Evolutionary conservation across 352 stramenopile genomes (phyloP).

Genomic region (Globisporangium alternatum): DNA sequence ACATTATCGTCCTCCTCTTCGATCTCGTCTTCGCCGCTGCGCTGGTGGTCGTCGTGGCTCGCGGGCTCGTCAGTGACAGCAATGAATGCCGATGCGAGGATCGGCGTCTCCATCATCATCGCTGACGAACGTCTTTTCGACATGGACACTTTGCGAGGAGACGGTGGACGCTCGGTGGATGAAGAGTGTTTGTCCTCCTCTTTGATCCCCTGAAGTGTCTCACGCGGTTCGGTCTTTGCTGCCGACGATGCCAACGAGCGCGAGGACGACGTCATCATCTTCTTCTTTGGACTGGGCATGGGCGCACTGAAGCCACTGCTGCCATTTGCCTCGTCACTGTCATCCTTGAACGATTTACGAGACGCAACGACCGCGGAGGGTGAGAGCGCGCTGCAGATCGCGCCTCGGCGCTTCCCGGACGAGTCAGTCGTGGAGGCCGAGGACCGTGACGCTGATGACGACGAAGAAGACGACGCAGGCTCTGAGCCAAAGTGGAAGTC

Average conservation of each 20-base stretch:
- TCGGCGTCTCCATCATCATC: constrained; percentile 41
- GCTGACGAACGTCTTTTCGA: constrained; percentile 20
- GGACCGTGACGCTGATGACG: not conserved
- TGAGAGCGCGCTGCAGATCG: constrained; percentile 11
- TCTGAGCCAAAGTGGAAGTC: constrained; percentile 41
- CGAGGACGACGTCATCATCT: not conserved
- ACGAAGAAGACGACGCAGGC: not conserved
- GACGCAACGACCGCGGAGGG: not conserved
- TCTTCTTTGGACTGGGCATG: constrained; percentile 18
- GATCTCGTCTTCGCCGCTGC: constrained; percentile 4
- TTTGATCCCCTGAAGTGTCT: constrained; percentile 42
- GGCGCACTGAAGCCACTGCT: constrained; percentile 18
- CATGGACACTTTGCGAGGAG: constrained; percentile 17
- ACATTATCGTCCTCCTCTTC: constrained; percentile 10
- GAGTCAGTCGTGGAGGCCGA: constrained; percentile 2
- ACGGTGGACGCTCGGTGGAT: constrained; percentile 10
- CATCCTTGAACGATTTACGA: constrained; percentile 26
- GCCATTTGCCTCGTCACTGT: not conserved
- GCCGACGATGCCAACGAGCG: not conserved
- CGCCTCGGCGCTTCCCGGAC: constrained; percentile 24
- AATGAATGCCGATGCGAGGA: constrained; percentile 50
- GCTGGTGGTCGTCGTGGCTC: constrained; percentile 21
- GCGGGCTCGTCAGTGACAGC: constrained; percentile 8
- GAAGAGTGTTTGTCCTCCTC: constrained; percentile 29
- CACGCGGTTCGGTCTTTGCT: constrained; percentile 2